Percentiles rank a stretch among this genome's conserved stretches.
phyloP scores from a whole-genome alignment of 1,284 basidiomycete species.

The Cutaneotrichosporon sp. region DNA sequence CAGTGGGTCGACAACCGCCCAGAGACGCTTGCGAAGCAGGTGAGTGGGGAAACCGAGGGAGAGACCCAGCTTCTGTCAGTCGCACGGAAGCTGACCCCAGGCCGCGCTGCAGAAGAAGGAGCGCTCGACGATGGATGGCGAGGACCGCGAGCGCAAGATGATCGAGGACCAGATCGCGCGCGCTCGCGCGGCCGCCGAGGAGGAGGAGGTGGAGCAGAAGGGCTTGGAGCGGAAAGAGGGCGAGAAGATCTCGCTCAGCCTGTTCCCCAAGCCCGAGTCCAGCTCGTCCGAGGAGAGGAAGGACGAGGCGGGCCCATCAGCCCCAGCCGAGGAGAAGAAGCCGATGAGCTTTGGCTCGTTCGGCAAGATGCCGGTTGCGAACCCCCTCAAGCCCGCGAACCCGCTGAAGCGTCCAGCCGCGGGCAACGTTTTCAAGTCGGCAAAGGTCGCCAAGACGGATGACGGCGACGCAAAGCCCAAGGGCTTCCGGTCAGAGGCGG shows the following conservation, averaged over 20 bases:
- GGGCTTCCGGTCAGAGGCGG: slow-evolving; percentile 70
- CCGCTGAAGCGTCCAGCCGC: slow-evolving; percentile 55
- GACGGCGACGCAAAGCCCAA: slow-evolving; percentile 57
- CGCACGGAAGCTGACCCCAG: slow-evolving; percentile 53
- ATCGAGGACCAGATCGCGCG: slow-evolving; percentile 94
- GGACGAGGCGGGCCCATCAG: slow-evolving; percentile 23
- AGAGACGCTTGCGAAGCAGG: slow-evolving; percentile 86
- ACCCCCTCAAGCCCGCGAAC: slow-evolving; percentile 38
- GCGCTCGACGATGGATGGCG: slow-evolving; percentile 85
- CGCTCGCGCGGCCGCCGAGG: slow-evolving; percentile 57
- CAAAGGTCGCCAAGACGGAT: slow-evolving; percentile 55
- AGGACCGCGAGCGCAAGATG: slow-evolving; percentile 85
- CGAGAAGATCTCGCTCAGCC: slow-evolving; percentile 52
- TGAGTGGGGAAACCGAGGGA: slow-evolving; percentile 50
- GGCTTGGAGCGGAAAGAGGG: slow-evolving; percentile 70
- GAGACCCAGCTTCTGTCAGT: too few relatives aligned
- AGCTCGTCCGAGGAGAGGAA: slow-evolving; percentile 24
- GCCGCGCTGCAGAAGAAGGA: slow-evolving; percentile 91
- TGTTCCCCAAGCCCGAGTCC: slow-evolving; percentile 40
- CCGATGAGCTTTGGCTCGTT: slow-evolving; percentile 10
- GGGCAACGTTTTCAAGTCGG: slow-evolving; percentile 66
- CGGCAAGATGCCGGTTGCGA: slow-evolving; percentile 15
- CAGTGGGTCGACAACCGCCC: slow-evolving; percentile 97
- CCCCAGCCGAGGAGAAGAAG: slow-evolving; percentile 13
- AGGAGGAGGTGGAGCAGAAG: slow-evolving; percentile 48